phyloP scores from a whole-genome alignment of 306 rosid genomes.

The Gleditsia sinensis region DNA sequence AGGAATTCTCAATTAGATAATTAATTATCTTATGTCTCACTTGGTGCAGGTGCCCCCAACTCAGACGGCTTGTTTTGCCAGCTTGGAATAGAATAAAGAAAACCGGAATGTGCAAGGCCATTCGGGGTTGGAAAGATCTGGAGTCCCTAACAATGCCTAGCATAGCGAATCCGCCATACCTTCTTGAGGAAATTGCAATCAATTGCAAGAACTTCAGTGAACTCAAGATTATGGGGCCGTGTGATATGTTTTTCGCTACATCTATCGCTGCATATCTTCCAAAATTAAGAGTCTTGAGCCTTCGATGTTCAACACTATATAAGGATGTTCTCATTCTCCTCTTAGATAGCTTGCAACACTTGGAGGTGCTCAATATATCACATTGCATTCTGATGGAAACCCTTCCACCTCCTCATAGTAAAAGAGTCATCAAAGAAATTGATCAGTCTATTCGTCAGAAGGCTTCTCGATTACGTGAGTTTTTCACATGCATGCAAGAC shows the following conservation, averaged over 20 bases:
- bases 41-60: conserved; percentile 59
- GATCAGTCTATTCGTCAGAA: conserved; percentile 49
- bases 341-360: conserved; percentile 50
- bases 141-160: conserved; percentile 82
- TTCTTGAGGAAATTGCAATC: conserved; percentile 61
- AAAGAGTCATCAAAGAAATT: conserved; percentile 42
- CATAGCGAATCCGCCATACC: conserved; percentile 66
- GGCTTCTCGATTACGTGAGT: conserved; percentile 63
- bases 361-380: conserved; percentile 78
- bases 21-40: conserved; percentile 17
- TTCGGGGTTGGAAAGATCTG: conserved; percentile 63
- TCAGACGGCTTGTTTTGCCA: conserved; percentile 69
- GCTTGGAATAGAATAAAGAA: conserved; percentile 87
- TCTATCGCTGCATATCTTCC: conserved; percentile 60
- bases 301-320: conserved; percentile 57
- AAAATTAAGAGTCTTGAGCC: conserved; percentile 66
- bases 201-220: conserved; percentile 68
- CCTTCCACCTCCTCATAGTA: conserved; percentile 47
- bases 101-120: conserved; percentile 78
- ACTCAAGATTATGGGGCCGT: conserved; percentile 88
- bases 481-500: conserved; percentile 67
- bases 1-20: no score
- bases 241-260: conserved; percentile 52
- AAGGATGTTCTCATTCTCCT: conserved; percentile 57
- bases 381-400: conserved; percentile 62